Conservation (phyloP, 495 filamentous ascomycete genomes). For the Cairneyella variabilis region DNA sequence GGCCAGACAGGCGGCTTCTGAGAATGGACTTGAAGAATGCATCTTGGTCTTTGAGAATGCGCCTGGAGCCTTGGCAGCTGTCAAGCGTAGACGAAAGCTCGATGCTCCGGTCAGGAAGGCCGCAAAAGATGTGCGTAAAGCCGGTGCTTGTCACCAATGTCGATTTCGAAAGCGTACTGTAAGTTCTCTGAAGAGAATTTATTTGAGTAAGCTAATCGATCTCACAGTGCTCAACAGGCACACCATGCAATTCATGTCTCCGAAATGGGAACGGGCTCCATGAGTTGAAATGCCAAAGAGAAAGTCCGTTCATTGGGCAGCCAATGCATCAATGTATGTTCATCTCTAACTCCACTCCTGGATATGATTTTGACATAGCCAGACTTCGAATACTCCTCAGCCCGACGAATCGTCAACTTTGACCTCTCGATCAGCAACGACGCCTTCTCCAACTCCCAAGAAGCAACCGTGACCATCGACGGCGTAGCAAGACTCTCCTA, state of each 20-base stretch:
- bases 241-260: conserved; percentile 16
- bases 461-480: conserved; percentile 11
- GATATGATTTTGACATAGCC: background rate
- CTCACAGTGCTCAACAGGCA: conserved; percentile 16
- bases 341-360: background rate
- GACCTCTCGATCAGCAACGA: background rate
- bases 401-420: conserved; percentile 12
- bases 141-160: conserved; percentile 20
- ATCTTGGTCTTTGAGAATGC: conserved; percentile 19
- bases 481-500: conserved; percentile 14
- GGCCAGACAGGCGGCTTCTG: background rate
- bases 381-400: conserved; percentile 20
- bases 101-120: conserved; percentile 18
- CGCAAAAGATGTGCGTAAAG: conserved; percentile 17
- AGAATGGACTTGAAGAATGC: conserved; percentile 5
- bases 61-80: conserved; percentile 15
- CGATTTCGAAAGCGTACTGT: conserved; percentile 21
- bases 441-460: background rate
- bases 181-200: background rate
- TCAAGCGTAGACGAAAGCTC: conserved; percentile 14
- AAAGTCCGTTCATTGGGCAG: conserved; percentile 18
- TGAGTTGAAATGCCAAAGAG: conserved; percentile 19
- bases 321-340: conserved; percentile 21
- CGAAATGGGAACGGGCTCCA: conserved; percentile 16
- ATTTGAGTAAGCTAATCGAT: background rate